These are phyloP conservation scores for Proliferodiscus dingleyae DNA, from an alignment of 2,329 filamentous ascomycete genomes.

Conservation along the genomic window DNA sequence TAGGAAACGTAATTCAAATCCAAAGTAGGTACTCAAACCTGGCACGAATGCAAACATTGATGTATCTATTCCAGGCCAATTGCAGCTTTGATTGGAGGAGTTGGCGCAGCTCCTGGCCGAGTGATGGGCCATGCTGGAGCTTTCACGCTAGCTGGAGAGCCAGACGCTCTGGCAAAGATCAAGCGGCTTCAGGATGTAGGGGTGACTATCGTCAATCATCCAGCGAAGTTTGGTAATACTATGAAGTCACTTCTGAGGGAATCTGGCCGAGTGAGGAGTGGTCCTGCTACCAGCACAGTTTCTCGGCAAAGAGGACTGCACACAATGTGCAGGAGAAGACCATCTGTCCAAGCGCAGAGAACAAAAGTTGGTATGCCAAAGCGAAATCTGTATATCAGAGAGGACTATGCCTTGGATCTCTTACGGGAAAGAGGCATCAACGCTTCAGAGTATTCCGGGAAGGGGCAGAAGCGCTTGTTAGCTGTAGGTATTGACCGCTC, in stretches of 20 bases:
- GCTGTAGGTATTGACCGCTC: constrained; percentile 63
- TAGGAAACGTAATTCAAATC: constrained; percentile 47
- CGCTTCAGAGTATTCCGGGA: constrained; percentile 34
- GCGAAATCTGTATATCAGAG: constrained; percentile 51
- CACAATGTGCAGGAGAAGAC: constrained; percentile 35
- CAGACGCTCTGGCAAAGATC: constrained; percentile 60
- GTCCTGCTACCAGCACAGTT: constrained; percentile 29
- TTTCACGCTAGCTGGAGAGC: constrained; percentile 62
- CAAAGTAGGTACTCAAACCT: constrained; percentile 49
- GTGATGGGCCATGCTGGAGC: constrained; percentile 80
- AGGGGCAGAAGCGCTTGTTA: constrained; percentile 44
- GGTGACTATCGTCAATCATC: constrained; percentile 68
- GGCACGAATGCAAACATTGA: not conserved
- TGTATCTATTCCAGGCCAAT: constrained; percentile 53
- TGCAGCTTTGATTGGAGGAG: constrained; percentile 64
- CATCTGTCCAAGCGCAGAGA: constrained; percentile 2
- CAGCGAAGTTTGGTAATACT: constrained; percentile 65
- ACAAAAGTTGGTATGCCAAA: constrained; percentile 32
- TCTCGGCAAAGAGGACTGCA: constrained; percentile 50
- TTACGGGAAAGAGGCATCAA: constrained; percentile 47
- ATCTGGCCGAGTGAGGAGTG: constrained; percentile 35
- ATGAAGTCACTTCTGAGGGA: constrained; percentile 56
- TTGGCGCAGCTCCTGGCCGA: constrained; percentile 55
- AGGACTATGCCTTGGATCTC: constrained; percentile 49
- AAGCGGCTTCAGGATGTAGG: constrained; percentile 60